Evolutionary conservation across 2,329 filamentous ascomycete genomes (phyloP).

Genomic region (Lecanosticta acicola): DNA sequence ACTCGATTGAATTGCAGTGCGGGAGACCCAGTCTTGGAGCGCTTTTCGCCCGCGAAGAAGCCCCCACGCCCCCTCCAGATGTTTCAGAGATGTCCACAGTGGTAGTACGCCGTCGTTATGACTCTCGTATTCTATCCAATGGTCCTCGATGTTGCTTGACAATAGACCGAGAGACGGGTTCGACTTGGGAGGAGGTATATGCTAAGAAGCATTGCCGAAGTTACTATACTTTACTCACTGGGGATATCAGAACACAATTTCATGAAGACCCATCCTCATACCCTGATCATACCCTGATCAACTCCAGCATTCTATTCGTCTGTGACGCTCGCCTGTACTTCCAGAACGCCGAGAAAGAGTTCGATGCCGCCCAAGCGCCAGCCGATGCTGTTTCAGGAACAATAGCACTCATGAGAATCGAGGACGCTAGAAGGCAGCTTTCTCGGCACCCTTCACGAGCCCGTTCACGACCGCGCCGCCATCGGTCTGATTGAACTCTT

Average conservation of each 20-base stretch:
- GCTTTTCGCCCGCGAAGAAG: no score
- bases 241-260: background rate
- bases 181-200: background rate
- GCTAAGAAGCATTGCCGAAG: background rate
- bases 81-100: no score
- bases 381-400: no score
- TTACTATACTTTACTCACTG: background rate
- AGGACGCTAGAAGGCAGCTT: slow-evolving; percentile 1
- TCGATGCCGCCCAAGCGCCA: background rate
- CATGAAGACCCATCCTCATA: no score
- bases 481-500: slow-evolving; percentile 3
- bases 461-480: slow-evolving; percentile 4
- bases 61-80: no score
- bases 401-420: no score
- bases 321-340: background rate
- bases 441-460: slow-evolving; percentile 3
- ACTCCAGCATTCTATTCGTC: background rate
- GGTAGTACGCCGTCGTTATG: no score
- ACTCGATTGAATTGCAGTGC: no score
- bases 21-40: no score
- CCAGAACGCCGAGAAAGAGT: background rate
- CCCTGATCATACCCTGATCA: no score
- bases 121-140: no score
- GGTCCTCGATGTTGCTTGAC: no score
- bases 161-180: background rate